phyloP scores from a whole-genome alignment of 495 filamentous ascomycete genomes.

The Geopyxis carbonaria region DNA sequence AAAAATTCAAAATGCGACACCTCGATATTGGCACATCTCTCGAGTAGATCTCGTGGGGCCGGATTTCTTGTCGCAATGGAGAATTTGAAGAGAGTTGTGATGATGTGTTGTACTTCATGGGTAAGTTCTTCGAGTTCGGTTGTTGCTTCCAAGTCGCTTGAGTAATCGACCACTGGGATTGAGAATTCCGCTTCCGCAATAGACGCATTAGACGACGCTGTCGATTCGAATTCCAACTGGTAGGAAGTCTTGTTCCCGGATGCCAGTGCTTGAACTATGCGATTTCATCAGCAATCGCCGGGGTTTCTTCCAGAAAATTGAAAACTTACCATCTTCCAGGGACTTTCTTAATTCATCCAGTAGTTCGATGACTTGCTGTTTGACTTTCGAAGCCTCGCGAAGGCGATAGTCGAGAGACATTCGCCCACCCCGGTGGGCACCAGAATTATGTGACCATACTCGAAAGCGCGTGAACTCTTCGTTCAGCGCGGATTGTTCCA shows the following conservation, averaged over 20 bases:
- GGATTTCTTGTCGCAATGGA: slow-evolving; percentile 17
- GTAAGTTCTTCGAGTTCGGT: slow-evolving; percentile 12
- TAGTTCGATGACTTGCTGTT: slow-evolving; percentile 11
- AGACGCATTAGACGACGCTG: no score
- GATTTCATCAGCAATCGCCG: no score
- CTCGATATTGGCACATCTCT: slow-evolving; percentile 22
- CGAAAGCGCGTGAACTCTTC: neutral
- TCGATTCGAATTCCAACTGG: no score
- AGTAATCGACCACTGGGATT: no score
- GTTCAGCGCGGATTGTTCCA: no score
- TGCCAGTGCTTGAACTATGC: no score
- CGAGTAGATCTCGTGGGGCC: slow-evolving; percentile 21
- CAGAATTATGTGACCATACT: slow-evolving; percentile 2
- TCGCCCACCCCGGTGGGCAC: slow-evolving; percentile 8
- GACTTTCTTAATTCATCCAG: slow-evolving; percentile 8
- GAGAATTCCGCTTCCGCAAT: no score
- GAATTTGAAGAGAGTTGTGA: slow-evolving; percentile 13
- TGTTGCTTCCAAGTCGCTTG: neutral
- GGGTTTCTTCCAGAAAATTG: no score
- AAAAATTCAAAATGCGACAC: slow-evolving; percentile 25
- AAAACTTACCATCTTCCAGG: slow-evolving; percentile 13
- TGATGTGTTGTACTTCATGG: slow-evolving; percentile 8
- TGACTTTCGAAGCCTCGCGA: slow-evolving; percentile 13
- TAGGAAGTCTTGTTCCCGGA: no score
- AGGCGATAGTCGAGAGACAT: slow-evolving; percentile 14